Base-by-base conservation (phyloP, 371 early-diverging fungal genomes). In the Chytridium lagenaria region DNA sequence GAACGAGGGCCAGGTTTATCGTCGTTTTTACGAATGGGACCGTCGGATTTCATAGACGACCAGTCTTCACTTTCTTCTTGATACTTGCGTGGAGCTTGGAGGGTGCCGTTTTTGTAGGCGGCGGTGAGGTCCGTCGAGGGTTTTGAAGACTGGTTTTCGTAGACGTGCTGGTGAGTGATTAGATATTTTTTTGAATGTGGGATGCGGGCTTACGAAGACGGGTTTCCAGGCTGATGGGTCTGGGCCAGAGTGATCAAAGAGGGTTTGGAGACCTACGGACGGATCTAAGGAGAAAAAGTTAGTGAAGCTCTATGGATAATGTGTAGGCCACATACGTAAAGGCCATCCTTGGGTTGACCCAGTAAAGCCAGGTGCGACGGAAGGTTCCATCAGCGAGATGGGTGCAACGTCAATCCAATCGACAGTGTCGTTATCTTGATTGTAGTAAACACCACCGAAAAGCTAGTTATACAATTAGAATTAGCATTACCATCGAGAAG, bases 251-350 rank as follows among this genome's bases (percentile, higher is more conserved):
- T 34, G 31, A 26, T 61, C 37, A 31, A 34, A 34, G 61, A 61
- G 61, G 30, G 37, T 61, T 37, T 61, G 61, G 23, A 61, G 61
- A 34, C 61, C 61, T 28, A 61, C 61, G 61, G 61, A 10, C 61
- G 61, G 61, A 61, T 61, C 55, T 52, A 52, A 15, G 55, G 12
- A 12, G 26, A 23, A 26, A 52, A 26, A 52, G 26, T 52, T 26
- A 52, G 26, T 44, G 44, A 7, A 12, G 44, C 7, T 12, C 44
- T 44, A 44, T n/a, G n/a, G n/a, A n/a, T n/a, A n/a, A n/a, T n/a
- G n/a, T n/a, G 44, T 19, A 44, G 19, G 12, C 19, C 7, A 10
- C 55, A n/a, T 52, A 52, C 55, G 34, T 61, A 61, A 37, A 61
- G 19, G 3, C 61, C 61, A 37, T 61, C 61, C 26, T 37, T 37